Evolutionary conservation across 352 stramenopile species (phyloP), one percentile per base, ranked within the genome.

Genomic region (Globisporangium nunn): DNA sequence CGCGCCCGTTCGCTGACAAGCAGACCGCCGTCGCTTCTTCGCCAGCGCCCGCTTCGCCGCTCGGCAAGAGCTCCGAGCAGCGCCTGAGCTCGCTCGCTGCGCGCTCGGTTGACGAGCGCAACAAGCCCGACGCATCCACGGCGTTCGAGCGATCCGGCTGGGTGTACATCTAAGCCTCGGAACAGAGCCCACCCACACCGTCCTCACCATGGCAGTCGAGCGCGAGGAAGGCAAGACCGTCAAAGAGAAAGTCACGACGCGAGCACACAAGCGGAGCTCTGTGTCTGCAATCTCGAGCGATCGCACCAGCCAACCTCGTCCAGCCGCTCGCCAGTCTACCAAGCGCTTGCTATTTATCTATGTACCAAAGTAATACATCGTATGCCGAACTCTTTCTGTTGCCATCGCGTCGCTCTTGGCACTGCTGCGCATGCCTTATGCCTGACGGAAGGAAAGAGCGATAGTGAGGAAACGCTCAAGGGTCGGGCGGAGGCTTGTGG

Each of bases 81-180:
- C 62, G 63, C 46, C 63, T 83, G n/a, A 48, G 56, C 47, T 53
- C 30, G 45, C 28, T 64, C 18, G 47, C 61, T 14, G 56, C 66
- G 50, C 53, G 68, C 54, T 73, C 67, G 31, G 61, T 64, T 18
- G 68, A 79, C 30, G 52, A 77, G 56, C n/a, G n/a, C n/a, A 61
- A 70, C 44, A 81, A 72, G 63, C 54, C 61, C 31, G 79, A 90
- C 59, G 52, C 70, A 6, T 87, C 79, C 44, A 85, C 79, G n/a
- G 79, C 79, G 17, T 90, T 90, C 56, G 77, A 90, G 61, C 77
- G 77, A 50, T 90, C 80, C 23, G 80, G 80, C 43, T 90, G 80
- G 80, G 72, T 71, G 15, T 90, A 74, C 70, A 90, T 90, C 57
- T 90, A 73, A 79, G 43, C 50, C n/a, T 15, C 17, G 3, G 7